Conservation (phyloP, 139 green algal species). For the Chlamydomonas incerta region DNA sequence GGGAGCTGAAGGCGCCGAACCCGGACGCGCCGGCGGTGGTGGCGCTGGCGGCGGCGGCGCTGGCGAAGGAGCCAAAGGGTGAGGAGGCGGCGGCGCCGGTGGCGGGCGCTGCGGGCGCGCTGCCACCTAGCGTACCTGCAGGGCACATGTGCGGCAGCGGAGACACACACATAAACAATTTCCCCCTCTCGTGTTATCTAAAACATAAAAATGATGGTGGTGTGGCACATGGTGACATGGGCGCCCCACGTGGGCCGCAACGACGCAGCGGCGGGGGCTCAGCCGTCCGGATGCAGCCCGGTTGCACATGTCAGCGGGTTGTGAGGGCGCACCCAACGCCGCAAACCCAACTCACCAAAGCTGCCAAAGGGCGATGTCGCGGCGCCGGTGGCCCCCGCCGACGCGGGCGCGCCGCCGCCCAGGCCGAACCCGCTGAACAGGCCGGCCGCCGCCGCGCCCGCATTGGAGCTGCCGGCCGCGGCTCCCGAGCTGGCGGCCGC, state of each 20-base stretch:
- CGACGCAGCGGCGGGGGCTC: too few relatives aligned
- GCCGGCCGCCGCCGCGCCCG: background rate
- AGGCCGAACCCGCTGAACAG: slow-evolving; percentile 18
- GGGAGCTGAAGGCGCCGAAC: background rate
- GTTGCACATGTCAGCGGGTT: too few relatives aligned
- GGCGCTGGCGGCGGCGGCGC: background rate
- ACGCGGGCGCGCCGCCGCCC: background rate
- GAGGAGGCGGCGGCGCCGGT: background rate
- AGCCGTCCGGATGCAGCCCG: too few relatives aligned
- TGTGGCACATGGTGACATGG: too few relatives aligned
- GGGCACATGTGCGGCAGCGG: too few relatives aligned
- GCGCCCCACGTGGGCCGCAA: too few relatives aligned
- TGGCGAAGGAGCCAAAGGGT: slow-evolving; percentile 25
- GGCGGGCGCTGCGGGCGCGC: background rate
- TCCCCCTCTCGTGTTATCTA: too few relatives aligned
- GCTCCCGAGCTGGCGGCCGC: background rate
- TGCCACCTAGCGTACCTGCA: background rate
- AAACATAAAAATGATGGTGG: too few relatives aligned
- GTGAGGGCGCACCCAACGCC: too few relatives aligned
- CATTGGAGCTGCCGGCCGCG: background rate
- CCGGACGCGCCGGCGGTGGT: background rate
- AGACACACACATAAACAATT: too few relatives aligned
- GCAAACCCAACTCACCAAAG: background rate
- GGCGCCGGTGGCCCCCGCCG: background rate
- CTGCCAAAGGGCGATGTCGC: background rate